A percentile compares a stretch with the other conserved stretches of the same genome.
phyloP scores from a whole-genome alignment of 2,329 filamentous ascomycete genomes.

The Hymenoscyphus scutula region DNA sequence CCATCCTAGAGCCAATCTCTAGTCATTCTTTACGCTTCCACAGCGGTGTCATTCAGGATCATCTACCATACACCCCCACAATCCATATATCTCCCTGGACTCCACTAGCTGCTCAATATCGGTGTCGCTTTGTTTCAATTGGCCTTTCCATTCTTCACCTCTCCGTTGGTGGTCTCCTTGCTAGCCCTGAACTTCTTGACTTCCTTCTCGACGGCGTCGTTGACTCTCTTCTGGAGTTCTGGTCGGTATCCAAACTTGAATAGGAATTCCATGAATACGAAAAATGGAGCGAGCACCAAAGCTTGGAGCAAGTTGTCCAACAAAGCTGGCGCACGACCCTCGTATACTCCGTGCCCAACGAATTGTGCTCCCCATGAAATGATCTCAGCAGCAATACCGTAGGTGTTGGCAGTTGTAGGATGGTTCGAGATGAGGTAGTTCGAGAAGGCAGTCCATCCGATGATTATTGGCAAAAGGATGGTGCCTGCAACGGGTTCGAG shows the following conservation, averaged over 20 bases:
- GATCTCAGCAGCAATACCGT: slow-evolving; percentile 66
- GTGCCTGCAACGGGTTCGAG: slow-evolving; percentile 91
- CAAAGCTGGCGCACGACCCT: slow-evolving; percentile 82
- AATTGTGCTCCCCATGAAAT: slow-evolving; percentile 87
- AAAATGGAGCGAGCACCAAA: slow-evolving; percentile 88
- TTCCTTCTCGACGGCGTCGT: slow-evolving; percentile 72
- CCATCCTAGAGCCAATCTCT: not conserved
- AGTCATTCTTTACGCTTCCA: not conserved
- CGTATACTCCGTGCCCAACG: slow-evolving; percentile 84
- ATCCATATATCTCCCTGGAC: not conserved
- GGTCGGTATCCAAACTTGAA: slow-evolving; percentile 89
- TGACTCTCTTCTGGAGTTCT: slow-evolving; percentile 78
- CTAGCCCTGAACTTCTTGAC: slow-evolving; percentile 69
- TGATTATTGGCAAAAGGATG: slow-evolving; percentile 70
- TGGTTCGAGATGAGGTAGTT: slow-evolving; percentile 64
- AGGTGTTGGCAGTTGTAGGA: slow-evolving; percentile 48
- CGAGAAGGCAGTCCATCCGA: slow-evolving; percentile 69
- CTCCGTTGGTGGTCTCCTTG: slow-evolving; percentile 43
- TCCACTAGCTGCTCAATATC: not conserved
- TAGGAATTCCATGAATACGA: slow-evolving; percentile 93
- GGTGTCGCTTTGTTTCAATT: slow-evolving; percentile 33
- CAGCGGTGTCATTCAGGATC: not conserved
- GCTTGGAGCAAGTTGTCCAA: slow-evolving; percentile 91
- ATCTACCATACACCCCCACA: not conserved
- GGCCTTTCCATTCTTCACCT: slow-evolving; percentile 49